Evolutionary conservation across 164 flowering plant species (phyloP), one percentile per base, ranked within the genome.

Genomic region (Paratinospora sagittata): DNA sequence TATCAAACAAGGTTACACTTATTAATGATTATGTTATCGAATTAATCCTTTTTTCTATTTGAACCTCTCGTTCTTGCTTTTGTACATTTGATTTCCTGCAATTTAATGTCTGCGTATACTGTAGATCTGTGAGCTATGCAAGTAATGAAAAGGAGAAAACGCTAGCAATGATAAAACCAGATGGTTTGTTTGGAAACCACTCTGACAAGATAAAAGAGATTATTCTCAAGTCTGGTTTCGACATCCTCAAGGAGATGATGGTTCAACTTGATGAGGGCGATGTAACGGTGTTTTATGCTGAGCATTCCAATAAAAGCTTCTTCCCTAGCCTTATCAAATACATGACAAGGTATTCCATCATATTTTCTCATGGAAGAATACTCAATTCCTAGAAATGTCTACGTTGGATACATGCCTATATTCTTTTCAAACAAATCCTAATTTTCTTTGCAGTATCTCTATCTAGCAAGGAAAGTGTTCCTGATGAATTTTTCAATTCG

Each of bases 81-180:
- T 30, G 34, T 30, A 30, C 34, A 1, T 30, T 30, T 30, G 34
- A 30, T 30, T 30, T 30, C 34, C 34, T n/a, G n/a, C 34, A 30
- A 4, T 64, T 33, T 63, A 37, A 57, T 33, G 60, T 43, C 36
- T 71, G 47, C 16, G 52, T 34, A 41, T 39, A 62, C 61, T 80
- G 27, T 37, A 85, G 89, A 74, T 82, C 67, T 52, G 76, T 70
- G 13, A 70, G 81, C 64, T n/a, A 70, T 65, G 84, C 73, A 62
- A 70, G 65, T 68, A 24, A 1, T 14, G 77, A 80, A 61, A 78
- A 78, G 73, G 91, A 89, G 81, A 81, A 70, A 66, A 90, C 97
- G n/a, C 66, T 94, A 63, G 98, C 89, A 13, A 88, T 91, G 75
- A 86, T 94, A 79, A 91, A 91, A 77, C 98, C 97, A 13, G 98